Base-by-base conservation (phyloP, 805 yeast genomes). In the Sugiyamaella mastotermitis region DNA sequence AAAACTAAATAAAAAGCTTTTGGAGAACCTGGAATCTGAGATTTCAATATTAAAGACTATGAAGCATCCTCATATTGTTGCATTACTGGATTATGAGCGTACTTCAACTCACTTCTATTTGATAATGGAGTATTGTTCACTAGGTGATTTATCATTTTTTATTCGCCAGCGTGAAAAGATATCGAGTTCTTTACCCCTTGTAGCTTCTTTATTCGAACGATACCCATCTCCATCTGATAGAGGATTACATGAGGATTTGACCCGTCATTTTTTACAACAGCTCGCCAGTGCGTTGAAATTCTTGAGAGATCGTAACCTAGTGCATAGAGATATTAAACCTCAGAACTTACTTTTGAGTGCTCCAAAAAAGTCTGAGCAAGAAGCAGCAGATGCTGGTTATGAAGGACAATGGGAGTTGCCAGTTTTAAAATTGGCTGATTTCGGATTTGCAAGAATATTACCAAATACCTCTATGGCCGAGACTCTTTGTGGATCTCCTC, bases 401-500 rank as follows among this genome's bases (percentile, higher is more conserved):
- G 78, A 76, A 4, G 97, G 97, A 0, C 64, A 80, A 42, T 83
- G 90, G 78, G 94, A 85, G 50, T 66, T 92, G 45, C 98, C 98
- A 1, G 73, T 88, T 7, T 69, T 92, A 46, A 90, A 90, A 60
- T 79, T 92, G 43, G 98, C 98, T 9, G 98, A 92, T 64, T 92
- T 92, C 62, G 98, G 98, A 1, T 92, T 92, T 65, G 98, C 98
- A 4, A 71, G 97, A 45, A 84, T 88, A 56, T 69, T 92, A 52
- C 98, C 98, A 5, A 78, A 83, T 35, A 83, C 97, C 1, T 80
- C 95, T 1, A 70, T 92, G 75, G 97, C 97, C 1, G 98, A 92
- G 57, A 92, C 98, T 1, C 67, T 92, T 49, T 92, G 98, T 69
- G 98, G 98, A 1, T 85, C 95, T 8, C 98, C 98, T 3, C 71